phyloP scores from a whole-genome alignment of 1,284 basidiomycete genomes.

The Caloboletus inedulis region DNA sequence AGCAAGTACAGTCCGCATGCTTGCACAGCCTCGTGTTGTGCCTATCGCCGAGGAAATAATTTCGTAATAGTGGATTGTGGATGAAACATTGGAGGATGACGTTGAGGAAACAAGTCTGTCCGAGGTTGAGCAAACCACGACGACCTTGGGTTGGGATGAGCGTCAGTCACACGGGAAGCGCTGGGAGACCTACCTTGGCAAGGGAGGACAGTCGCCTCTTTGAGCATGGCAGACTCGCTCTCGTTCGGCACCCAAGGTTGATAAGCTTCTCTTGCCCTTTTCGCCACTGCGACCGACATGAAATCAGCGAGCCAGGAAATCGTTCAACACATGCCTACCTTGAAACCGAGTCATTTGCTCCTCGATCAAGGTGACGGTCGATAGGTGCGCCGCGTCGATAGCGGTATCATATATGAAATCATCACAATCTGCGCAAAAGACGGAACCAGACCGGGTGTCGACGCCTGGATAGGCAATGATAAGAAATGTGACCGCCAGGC shows the following conservation, averaged over 20 bases:
- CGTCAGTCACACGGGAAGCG: background rate
- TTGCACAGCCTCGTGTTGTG: constrained; percentile 73
- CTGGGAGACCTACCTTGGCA: constrained; percentile 54
- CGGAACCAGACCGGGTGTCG: constrained; percentile 54
- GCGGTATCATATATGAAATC: constrained; percentile 53
- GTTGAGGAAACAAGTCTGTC: constrained; percentile 94
- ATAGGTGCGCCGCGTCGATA: constrained; percentile 40
- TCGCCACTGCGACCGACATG: constrained; percentile 33
- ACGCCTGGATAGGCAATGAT: constrained; percentile 41
- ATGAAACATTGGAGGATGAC: constrained; percentile 91
- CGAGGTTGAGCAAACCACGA: constrained; percentile 87
- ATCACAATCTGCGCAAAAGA: constrained; percentile 58
- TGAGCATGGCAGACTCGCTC: constrained; percentile 39
- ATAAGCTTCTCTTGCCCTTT: constrained; percentile 43
- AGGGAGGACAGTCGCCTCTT: constrained; percentile 41
- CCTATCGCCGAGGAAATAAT: constrained; percentile 87
- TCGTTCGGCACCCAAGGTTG: constrained; percentile 42
- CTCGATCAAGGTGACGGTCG: constrained; percentile 43
- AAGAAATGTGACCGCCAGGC: background rate
- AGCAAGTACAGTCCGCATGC: constrained; percentile 80
- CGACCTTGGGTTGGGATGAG: constrained; percentile 50
- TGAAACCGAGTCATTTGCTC: constrained; percentile 50
- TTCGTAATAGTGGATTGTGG: constrained; percentile 88
- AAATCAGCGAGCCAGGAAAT: background rate
- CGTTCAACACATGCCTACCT: constrained; percentile 27